Evolutionary conservation across 441 rosid species (phyloP).

Genomic region (Jatropha multifida): DNA sequence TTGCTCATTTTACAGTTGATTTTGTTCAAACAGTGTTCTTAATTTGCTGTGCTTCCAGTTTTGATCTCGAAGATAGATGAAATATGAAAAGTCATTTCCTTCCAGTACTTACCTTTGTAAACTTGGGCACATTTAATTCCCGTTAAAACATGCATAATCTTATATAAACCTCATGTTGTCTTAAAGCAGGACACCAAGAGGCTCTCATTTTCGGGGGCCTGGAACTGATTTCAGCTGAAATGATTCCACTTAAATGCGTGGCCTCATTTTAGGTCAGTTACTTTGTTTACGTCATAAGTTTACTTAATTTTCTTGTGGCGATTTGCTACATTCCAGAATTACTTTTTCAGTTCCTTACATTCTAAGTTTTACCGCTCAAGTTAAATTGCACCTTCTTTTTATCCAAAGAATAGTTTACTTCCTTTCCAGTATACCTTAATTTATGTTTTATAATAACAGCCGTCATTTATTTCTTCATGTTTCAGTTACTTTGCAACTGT

Average conservation of each 20-base stretch:
- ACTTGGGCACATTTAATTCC: conserved; percentile 57
- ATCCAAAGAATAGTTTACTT: conserved; percentile 33
- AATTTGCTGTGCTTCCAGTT: conserved; percentile 40
- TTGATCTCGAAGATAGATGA: conserved; percentile 39
- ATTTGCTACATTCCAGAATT: conserved; percentile 57
- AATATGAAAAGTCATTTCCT: conserved; percentile 54
- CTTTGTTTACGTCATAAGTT: conserved; percentile 69
- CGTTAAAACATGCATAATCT: conserved; percentile 60
- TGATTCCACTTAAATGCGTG: conserved; percentile 96
- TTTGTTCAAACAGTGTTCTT: conserved; percentile 24
- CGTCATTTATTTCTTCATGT: conserved; percentile 26
- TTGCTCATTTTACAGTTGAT: conserved; percentile 18
- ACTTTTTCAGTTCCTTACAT: conserved; percentile 47
- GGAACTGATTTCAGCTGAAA: conserved; percentile 94
- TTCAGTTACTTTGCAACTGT: conserved; percentile 23
- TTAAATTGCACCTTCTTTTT: conserved; percentile 35
- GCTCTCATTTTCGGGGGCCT: conserved; percentile 97
- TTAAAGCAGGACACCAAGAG: conserved; percentile 97
- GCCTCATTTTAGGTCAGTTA: conserved; percentile 99
- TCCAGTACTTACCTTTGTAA: conserved; percentile 59
- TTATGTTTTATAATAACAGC: conserved; percentile 12
- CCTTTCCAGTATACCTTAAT: conserved; percentile 32
- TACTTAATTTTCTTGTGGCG: conserved; percentile 54
- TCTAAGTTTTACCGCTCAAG: conserved; percentile 41
- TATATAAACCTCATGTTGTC: conserved; percentile 87